Conservation (phyloP, 169 alveolate genomes). For the Neospora caninum region DNA sequence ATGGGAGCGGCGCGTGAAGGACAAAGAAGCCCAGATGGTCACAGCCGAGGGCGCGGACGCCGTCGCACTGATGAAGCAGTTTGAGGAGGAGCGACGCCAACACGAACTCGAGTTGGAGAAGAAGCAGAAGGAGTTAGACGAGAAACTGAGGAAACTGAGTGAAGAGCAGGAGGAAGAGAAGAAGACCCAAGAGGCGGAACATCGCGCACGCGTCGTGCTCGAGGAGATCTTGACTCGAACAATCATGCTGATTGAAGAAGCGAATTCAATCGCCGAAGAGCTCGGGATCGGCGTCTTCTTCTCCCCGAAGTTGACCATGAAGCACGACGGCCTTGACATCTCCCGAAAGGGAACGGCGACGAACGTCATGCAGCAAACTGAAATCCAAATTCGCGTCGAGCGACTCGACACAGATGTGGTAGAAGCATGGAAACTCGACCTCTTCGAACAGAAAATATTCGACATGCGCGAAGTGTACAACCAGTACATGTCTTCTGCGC, state of each 20-base stretch:
- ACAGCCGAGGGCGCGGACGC: conserved; percentile 65
- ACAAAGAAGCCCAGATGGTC: conserved; percentile 54
- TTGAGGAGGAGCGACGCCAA: conserved; percentile 55
- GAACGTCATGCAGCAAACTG: conserved; percentile 59
- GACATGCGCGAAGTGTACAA: conserved; percentile 63
- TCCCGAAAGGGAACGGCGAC: conserved; percentile 33
- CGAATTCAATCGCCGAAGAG: conserved; percentile 65
- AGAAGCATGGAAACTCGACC: conserved; percentile 63
- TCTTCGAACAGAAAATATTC: conserved; percentile 61
- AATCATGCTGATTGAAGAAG: conserved; percentile 63
- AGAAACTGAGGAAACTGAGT: conserved; percentile 23
- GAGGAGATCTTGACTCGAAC: conserved; percentile 62
- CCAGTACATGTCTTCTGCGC: conserved; percentile 40
- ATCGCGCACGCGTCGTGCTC: conserved; percentile 55
- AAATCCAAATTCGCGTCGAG: conserved; percentile 64
- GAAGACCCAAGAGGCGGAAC: conserved; percentile 52
- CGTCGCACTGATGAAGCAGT: conserved; percentile 40
- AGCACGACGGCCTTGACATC: conserved; percentile 36
- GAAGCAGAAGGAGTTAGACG: conserved; percentile 50
- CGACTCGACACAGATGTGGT: conserved; percentile 61
- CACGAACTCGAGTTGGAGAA: conserved; percentile 52
- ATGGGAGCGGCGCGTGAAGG: conserved; percentile 38
- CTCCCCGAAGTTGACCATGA: conserved; percentile 58
- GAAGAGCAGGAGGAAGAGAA: conserved; percentile 56
- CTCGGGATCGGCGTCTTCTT: conserved; percentile 62